Percentiles rank a stretch among this genome's conserved stretches.
These are phyloP conservation scores for Elaeis guineensis DNA, from an alignment of 176 grass and related monocot species.

Conservation along the genomic window DNA sequence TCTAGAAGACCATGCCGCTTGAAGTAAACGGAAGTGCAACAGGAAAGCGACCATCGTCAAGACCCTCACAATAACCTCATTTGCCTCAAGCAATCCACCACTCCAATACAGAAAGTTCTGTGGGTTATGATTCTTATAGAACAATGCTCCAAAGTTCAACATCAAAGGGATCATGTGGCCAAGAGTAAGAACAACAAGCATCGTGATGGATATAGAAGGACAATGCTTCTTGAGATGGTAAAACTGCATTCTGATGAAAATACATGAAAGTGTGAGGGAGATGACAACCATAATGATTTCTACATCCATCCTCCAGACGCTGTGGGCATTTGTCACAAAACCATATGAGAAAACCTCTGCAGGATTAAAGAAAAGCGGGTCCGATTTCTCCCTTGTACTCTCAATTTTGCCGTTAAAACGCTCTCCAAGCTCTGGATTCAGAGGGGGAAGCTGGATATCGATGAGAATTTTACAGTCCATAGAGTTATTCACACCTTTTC, in stretches of 20 bases:
- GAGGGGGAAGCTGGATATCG: conserved; percentile 25
- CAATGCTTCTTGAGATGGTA: conserved; percentile 28
- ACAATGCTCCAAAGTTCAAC: conserved; percentile 45
- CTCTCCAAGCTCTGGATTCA: background rate
- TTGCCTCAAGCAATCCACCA: conserved; percentile 21
- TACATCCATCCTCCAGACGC: conserved; percentile 22
- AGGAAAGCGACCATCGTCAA: conserved; percentile 38
- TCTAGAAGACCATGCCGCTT: conserved; percentile 5
- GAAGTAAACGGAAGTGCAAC: conserved; percentile 31
- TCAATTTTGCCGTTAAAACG: conserved; percentile 29
- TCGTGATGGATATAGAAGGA: conserved; percentile 33
- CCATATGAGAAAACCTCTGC: background rate
- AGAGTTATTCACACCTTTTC: conserved; percentile 15
- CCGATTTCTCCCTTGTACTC: conserved; percentile 37
- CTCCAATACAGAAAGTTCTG: background rate
- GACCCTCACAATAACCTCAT: conserved; percentile 36
- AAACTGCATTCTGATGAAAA: conserved; percentile 34
- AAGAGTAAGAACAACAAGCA: conserved; percentile 43
- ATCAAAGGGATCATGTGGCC: conserved; percentile 38
- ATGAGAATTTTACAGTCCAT: conserved; percentile 43
- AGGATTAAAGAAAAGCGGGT: background rate
- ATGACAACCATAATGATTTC: conserved; percentile 26
- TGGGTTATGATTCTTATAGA: conserved; percentile 22
- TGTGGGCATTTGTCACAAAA: conserved; percentile 13
- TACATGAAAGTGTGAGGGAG: conserved; percentile 36